Conservation (phyloP, 2,329 filamentous ascomycete species). For the Calonectria montana region DNA sequence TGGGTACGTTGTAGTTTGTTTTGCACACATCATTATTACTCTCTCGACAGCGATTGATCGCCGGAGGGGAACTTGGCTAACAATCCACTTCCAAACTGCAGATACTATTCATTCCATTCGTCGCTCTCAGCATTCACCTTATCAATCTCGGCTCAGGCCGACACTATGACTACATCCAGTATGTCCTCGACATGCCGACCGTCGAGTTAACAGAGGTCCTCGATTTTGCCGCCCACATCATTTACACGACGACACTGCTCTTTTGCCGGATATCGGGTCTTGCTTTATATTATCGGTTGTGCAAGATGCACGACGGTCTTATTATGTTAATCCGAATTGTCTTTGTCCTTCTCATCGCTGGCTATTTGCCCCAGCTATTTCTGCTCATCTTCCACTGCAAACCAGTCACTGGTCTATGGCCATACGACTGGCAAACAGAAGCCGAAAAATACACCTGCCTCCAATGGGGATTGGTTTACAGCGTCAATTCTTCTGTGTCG, state of each 20-base stretch:
- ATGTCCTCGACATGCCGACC: slow-evolving; percentile 55
- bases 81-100: slow-evolving; percentile 23
- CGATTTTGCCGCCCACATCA: slow-evolving; percentile 62
- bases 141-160: slow-evolving; percentile 61
- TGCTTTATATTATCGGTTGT: slow-evolving; percentile 62
- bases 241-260: slow-evolving; percentile 63
- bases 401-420: slow-evolving; percentile 63
- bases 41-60: too few species aligned
- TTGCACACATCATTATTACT: neutral
- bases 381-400: slow-evolving; percentile 63
- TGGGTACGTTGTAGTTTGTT: slow-evolving; percentile 43
- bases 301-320: slow-evolving; percentile 51
- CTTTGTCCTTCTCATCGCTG: slow-evolving; percentile 51
- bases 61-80: neutral
- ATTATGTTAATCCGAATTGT: slow-evolving; percentile 49
- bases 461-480: slow-evolving; percentile 63
- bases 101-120: slow-evolving; percentile 55
- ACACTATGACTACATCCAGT: slow-evolving; percentile 58
- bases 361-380: slow-evolving; percentile 60
- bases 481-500: slow-evolving; percentile 61
- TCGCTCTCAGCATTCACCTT: slow-evolving; percentile 55
- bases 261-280: slow-evolving; percentile 63
- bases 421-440: slow-evolving; percentile 59
- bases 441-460: slow-evolving; percentile 56
- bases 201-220: slow-evolving; percentile 57